Percentiles rank a stretch among this genome's conserved stretches.
These are phyloP conservation scores for Leucocoprinus leucothites DNA, from an alignment of 768 basidiomycete species.

Conservation along the genomic window DNA sequence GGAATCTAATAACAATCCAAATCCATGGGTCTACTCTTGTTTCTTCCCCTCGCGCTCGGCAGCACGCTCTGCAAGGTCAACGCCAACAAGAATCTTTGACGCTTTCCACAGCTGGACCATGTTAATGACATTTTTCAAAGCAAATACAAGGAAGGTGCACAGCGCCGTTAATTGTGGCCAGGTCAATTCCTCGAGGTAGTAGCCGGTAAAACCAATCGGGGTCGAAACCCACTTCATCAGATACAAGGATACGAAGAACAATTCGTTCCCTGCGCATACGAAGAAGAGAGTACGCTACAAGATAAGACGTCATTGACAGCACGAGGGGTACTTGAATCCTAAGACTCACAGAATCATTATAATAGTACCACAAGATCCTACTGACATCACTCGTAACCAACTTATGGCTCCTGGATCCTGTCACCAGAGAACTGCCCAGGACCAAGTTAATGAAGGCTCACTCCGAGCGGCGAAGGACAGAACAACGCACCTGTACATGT, in stretches of 20 bases:
- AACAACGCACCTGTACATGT: constrained; percentile 89
- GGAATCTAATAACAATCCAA: constrained; percentile 12
- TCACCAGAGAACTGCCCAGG: constrained; percentile 79
- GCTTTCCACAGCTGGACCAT: constrained; percentile 98
- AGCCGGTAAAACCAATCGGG: constrained; percentile 55
- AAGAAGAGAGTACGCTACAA: constrained; percentile 79
- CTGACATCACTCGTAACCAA: constrained; percentile 90
- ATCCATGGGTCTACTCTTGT: constrained; percentile 13
- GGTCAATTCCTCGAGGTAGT: constrained; percentile 40
- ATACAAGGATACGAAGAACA: constrained; percentile 94
- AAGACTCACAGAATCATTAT: constrained; percentile 79
- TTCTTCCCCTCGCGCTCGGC: constrained; percentile 45
- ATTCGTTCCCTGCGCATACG: constrained; percentile 92
- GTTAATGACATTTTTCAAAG: constrained; percentile 89
- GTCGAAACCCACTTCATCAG: constrained; percentile 81
- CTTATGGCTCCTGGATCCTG: constrained; percentile 93
- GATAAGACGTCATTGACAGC: neutral
- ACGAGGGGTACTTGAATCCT: neutral
- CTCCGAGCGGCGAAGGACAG: constrained; percentile 1
- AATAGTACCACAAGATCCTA: constrained; percentile 88
- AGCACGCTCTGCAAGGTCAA: constrained; percentile 85
- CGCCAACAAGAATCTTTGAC: constrained; percentile 89
- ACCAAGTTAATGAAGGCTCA: constrained; percentile 9
- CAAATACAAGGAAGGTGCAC: constrained; percentile 63
- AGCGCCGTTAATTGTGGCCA: constrained; percentile 75